A percentile compares a stretch with the other conserved stretches of the same genome.
Evolutionary conservation across 768 basidiomycete genomes (phyloP).

Genomic region (Lentinula guzmanii): DNA sequence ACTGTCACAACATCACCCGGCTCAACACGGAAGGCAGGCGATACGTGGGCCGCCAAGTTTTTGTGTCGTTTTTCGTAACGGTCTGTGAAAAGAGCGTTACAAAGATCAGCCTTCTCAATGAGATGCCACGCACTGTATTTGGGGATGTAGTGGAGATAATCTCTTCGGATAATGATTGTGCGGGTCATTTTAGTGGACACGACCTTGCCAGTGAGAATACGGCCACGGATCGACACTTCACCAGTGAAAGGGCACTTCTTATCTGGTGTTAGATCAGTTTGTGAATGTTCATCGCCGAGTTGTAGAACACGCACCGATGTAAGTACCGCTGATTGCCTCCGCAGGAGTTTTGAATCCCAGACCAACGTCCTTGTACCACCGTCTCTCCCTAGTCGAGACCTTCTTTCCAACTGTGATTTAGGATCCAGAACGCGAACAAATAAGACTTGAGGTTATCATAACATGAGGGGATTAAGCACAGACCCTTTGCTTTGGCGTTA

Average conservation of each 20-base stretch:
- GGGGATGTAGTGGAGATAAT: conserved; percentile 94
- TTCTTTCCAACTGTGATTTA: conserved; percentile 69
- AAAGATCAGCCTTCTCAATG: not conserved
- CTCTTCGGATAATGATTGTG: conserved; percentile 92
- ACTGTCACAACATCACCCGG: conserved; percentile 92
- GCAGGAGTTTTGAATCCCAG: conserved; percentile 94
- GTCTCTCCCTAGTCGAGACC: conserved; percentile 88
- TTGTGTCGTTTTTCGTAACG: conserved; percentile 99
- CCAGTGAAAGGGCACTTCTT: conserved; percentile 99
- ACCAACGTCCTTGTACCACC: conserved; percentile 99
- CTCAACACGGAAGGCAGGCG: conserved; percentile 98
- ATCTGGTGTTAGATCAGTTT: conserved; percentile 43
- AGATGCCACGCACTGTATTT: conserved; percentile 80
- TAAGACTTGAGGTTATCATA: not conserved
- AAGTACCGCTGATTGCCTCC: conserved; percentile 94
- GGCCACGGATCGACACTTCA: conserved; percentile 95
- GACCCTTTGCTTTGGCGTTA: conserved; percentile 91
- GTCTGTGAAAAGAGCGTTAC: conserved; percentile 39
- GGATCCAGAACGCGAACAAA: not conserved
- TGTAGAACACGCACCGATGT: conserved; percentile 70
- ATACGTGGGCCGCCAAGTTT: conserved; percentile 95
- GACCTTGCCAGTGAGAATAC: conserved; percentile 96
- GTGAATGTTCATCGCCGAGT: not conserved
- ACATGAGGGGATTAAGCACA: conserved; percentile 26
- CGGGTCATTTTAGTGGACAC: conserved; percentile 99